Evolutionary conservation across 176 grass and related monocot genomes (phyloP).

Genomic region (Musa troglodytarum): DNA sequence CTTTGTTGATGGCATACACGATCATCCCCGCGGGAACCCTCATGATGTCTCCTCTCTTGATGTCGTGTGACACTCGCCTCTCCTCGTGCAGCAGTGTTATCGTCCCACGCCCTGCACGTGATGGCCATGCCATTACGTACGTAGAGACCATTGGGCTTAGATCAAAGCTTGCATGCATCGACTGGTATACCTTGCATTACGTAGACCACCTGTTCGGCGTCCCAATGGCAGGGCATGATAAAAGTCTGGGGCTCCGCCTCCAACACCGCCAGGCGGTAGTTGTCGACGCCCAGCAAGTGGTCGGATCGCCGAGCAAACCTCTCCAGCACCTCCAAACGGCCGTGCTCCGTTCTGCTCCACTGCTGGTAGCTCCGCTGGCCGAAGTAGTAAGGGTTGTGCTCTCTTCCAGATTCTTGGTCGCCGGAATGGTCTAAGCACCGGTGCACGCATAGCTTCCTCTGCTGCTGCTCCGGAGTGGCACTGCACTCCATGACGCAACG

Average conservation of each 20-base stretch:
- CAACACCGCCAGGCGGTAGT: conserved; percentile 43
- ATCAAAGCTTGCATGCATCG: background rate
- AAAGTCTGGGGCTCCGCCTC: conserved; percentile 53
- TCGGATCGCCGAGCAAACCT: conserved; percentile 33
- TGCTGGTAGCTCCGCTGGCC: conserved; percentile 24
- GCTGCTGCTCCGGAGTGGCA: background rate
- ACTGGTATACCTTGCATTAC: conserved; percentile 30
- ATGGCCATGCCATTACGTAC: background rate
- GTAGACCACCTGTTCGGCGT: conserved; percentile 62
- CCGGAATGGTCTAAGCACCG: background rate
- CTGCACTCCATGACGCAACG: background rate
- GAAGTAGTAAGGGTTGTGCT: background rate
- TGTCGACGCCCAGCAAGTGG: conserved; percentile 36
- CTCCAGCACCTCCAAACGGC: conserved; percentile 43
- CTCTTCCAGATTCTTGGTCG: background rate
- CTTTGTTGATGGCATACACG: conserved; percentile 60
- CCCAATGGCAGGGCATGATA: conserved; percentile 58
- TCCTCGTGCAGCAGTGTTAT: conserved; percentile 28
- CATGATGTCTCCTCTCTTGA: conserved; percentile 56
- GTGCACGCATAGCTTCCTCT: background rate
- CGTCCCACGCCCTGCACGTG: conserved; percentile 36
- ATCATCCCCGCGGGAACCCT: conserved; percentile 45
- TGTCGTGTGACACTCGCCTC: conserved; percentile 42
- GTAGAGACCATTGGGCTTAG: background rate
- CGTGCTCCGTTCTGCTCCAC: conserved; percentile 30